A percentile compares a stretch with the other conserved stretches of the same genome.
Conservation (phyloP, 2,329 filamentous ascomycete species). For the Tympanopsis confertula region DNA sequence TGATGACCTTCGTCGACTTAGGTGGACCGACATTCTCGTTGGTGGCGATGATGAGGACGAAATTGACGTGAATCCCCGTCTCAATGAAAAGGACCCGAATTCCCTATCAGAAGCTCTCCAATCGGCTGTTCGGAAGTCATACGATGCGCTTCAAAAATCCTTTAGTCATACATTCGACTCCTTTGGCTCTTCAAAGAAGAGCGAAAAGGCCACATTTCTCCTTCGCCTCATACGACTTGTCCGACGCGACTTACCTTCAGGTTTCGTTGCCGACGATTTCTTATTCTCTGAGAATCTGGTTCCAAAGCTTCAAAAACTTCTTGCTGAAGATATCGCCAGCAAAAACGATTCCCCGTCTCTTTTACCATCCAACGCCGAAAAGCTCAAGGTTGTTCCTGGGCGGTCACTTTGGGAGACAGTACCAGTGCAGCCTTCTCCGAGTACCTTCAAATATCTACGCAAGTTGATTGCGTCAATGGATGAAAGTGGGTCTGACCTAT, state of each 20-base stretch:
- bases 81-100: background rate
- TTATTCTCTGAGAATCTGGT: background rate
- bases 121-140: background rate
- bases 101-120: background rate
- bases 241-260: background rate
- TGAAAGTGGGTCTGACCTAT: background rate
- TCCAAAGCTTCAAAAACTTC: background rate
- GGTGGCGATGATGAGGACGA: background rate
- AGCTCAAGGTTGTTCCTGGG: background rate
- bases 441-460: background rate
- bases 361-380: no score
- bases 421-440: background rate
- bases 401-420: background rate
- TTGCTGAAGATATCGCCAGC: background rate
- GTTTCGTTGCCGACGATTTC: background rate
- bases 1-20: background rate
- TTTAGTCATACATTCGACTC: background rate
- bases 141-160: background rate
- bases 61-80: background rate
- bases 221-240: background rate
- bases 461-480: background rate
- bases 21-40: background rate
- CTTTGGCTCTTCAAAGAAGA: background rate
- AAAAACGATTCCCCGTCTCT: no score
- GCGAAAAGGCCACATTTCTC: background rate